phyloP scores from a whole-genome alignment of 225 moss, liverwort and hornwort species.

The Bryum argenteum region DNA sequence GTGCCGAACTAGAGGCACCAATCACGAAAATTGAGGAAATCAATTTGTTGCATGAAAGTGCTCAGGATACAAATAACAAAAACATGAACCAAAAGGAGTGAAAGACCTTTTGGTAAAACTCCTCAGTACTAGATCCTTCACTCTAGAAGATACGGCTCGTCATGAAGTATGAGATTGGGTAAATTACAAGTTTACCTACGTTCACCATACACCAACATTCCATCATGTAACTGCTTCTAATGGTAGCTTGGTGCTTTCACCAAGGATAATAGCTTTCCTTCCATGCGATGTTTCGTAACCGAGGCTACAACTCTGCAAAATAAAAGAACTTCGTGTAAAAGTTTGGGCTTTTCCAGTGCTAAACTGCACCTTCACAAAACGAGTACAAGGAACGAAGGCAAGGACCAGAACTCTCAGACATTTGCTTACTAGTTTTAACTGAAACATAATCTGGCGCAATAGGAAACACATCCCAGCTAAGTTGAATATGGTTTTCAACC shows the following conservation, averaged over 20 bases:
- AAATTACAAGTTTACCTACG: neutral
- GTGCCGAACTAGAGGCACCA: constrained; percentile 7
- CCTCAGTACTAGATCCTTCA: neutral
- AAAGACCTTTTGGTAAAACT: neutral
- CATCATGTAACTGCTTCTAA: constrained; percentile 8
- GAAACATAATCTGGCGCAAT: too few relatives aligned
- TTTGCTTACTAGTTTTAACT: too few relatives aligned
- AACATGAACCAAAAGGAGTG: neutral
- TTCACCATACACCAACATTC: neutral
- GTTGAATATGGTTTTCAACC: too few relatives aligned
- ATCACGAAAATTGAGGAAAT: neutral
- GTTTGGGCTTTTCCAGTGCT: neutral
- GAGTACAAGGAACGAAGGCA: too few relatives aligned
- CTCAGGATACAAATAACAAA: neutral
- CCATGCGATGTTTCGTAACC: neutral
- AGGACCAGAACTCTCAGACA: too few relatives aligned
- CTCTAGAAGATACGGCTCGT: neutral
- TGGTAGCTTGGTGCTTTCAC: neutral
- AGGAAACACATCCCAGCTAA: too few relatives aligned
- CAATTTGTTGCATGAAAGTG: neutral
- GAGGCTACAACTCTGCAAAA: constrained; percentile 5
- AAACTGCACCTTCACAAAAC: too few relatives aligned
- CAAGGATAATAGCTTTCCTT: neutral
- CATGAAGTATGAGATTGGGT: neutral
- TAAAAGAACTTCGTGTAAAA: neutral